phyloP scores from a whole-genome alignment of 805 yeast species.

The Candida nanaspora region DNA sequence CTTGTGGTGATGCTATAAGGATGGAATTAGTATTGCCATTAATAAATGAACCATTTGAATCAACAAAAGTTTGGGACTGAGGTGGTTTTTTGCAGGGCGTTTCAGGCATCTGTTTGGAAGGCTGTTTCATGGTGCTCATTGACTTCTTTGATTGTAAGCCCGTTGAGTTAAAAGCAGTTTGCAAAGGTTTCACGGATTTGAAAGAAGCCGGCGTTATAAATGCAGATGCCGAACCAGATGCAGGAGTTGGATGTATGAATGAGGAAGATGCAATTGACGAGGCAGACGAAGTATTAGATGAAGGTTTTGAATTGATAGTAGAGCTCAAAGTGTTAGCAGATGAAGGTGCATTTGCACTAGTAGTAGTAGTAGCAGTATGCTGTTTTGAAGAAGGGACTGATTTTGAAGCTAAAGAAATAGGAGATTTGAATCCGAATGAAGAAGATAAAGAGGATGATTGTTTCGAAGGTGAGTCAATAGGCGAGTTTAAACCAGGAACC shows the following conservation, averaged over 20 bases:
- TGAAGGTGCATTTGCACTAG: conserved; percentile 6
- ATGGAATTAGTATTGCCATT: too few relatives aligned
- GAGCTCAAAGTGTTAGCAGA: conserved; percentile 18
- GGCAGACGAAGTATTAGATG: not conserved
- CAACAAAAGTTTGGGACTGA: conserved; percentile 13
- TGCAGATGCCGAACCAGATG: conserved; percentile 7
- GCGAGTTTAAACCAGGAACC: not conserved
- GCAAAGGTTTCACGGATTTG: conserved; percentile 73
- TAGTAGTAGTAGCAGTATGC: too few relatives aligned
- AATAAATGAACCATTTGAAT: conserved; percentile 18
- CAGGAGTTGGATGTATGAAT: not conserved
- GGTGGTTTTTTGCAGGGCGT: conserved; percentile 51
- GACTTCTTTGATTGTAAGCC: conserved; percentile 65
- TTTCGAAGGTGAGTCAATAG: not conserved
- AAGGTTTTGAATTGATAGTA: conserved; percentile 11
- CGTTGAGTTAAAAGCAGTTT: conserved; percentile 71
- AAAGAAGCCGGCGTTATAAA: conserved; percentile 49
- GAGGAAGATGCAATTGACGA: not conserved
- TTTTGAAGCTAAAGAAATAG: not conserved
- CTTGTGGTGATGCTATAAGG: too few relatives aligned
- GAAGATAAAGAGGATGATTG: too few relatives aligned
- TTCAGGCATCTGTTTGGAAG: conserved; percentile 42
- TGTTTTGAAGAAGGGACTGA: too few relatives aligned
- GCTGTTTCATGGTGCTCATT: conserved; percentile 23
- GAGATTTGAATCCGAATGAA: not conserved